Conservation (phyloP, 805 yeast genomes). For the Wickerhamomyces sydowiorum region DNA sequence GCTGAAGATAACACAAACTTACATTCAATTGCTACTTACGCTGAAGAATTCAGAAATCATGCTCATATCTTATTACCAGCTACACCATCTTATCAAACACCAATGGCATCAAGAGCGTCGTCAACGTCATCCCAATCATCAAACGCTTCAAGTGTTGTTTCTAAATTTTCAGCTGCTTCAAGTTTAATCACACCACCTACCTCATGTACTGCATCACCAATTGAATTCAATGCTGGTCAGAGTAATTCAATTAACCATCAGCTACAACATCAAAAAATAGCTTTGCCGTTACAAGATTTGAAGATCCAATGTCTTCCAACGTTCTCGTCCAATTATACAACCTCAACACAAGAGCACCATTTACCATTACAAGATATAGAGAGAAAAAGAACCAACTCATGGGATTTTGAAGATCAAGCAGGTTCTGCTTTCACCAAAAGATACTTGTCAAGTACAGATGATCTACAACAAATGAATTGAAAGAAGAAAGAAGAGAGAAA, state of each 20-base stretch:
- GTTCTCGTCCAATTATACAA: background rate
- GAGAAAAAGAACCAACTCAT: constrained; percentile 5
- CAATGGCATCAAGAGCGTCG: constrained; percentile 11
- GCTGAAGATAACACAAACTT: constrained; percentile 11
- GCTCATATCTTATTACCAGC: constrained; percentile 8
- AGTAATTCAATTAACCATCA: background rate
- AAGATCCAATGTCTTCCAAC: constrained; percentile 1
- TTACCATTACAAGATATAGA: constrained; percentile 19
- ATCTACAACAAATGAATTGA: too few relatives aligned
- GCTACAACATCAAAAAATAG: constrained; percentile 1
- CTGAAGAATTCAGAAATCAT: constrained; percentile 17
- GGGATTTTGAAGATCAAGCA: background rate
- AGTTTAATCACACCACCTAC: constrained; percentile 6
- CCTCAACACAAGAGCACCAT: constrained; percentile 18
- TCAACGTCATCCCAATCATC: constrained; percentile 21
- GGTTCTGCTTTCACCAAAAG: background rate
- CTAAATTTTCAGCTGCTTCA: constrained; percentile 9
- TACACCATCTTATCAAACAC: constrained; percentile 17
- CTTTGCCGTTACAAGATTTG: background rate
- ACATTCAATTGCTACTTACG: constrained; percentile 11
- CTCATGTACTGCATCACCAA: constrained; percentile 6
- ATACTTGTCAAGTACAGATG: too few relatives aligned
- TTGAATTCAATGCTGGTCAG: constrained; percentile 1
- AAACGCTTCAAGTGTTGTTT: constrained; percentile 9
- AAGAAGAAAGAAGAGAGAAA: too few relatives aligned